Evolutionary conservation across 179 eudicot genomes (phyloP), one percentile per base, ranked within the genome.

Genomic region (Dionaea muscipula): DNA sequence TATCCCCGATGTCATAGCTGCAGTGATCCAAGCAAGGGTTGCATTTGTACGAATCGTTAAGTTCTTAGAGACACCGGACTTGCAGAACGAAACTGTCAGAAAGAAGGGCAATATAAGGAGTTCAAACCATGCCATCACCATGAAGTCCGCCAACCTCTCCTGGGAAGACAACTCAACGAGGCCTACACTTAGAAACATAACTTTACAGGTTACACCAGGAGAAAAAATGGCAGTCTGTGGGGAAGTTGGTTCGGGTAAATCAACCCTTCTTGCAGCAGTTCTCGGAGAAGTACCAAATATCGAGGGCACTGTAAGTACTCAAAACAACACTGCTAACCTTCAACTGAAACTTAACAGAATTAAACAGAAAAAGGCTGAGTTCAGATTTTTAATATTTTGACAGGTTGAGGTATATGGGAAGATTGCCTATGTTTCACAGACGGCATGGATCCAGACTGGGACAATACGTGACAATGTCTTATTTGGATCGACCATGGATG

Each of bases 391-490:
- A 7, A 48, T 38, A 12, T 28, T 55, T 48, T 41, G 38, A 35
- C 66, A 85, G 95, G 72, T 75, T 67, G 78, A 77, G 63, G 90
- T 82, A 54, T 68, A 65, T 49, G 91, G 91, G 55, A 74, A 62
- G 22, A 75, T 75, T 27, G 94, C 94, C 11, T 88, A 88, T 65
- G 94, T 84, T 21, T 80, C 87, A 36, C 96, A 88, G 61, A 80
- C 94, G 31, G 90, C 96, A 52, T 88, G 94, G 94, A 88, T 88
- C 63, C 96, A 82, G 62, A 75, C 96, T 26, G 94, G 95, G 53
- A 78, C 75, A 37, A 88, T 88, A 51, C 87, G 82, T n/a, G 94
- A 85, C 0, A 87, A 87, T 55, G 77, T 88, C 55, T 68, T 88
- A 11, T 88, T 88, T 23, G 96, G 95, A 12, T 82, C 90, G 14